Base-by-base conservation (phyloP, 805 yeast genomes). In the Saccharomyces jurei region DNA sequence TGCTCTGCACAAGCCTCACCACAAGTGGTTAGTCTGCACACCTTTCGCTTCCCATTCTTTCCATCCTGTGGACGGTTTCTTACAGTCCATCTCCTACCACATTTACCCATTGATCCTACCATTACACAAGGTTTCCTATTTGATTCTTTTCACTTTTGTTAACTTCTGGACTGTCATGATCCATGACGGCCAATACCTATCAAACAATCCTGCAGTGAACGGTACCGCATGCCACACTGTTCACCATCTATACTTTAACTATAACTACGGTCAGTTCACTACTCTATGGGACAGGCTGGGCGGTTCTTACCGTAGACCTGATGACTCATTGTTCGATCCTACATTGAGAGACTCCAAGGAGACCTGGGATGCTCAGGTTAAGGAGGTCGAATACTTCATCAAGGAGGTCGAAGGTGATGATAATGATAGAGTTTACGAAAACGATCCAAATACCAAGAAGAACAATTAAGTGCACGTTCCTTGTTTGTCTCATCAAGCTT, bases 181-280 rank as follows among this genome's bases (percentile, higher is more conserved):
- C 68, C 99, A 94, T 73, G 99, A 94, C 68, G 99, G 99, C 60
- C 94, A 91, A 70, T 94, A 90, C 72, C 71, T 92, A 77, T 87
- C 96, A 48, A 87, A 89, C 71, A 96, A 90, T 70, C 96, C 97
- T 6, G 81, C 89, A 55, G 86, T 94, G 61, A 94, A 94, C 72
- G 99, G 99, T 65, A 91, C 98, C 17, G 99, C 99, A 5, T 92
- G 98, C 73, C 99, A 94, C 75, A 91, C 99, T 1, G 84, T 92
- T 50, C 99, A 94, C 73, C 99, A 94, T 70, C 75, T 94, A 63
- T 94, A 94, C 75, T 94, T 94, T 82, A 92, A 92, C 78, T 94
- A 94, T 75, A 94, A 94, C 77, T 94, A 91, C 69, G 99, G 99
- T 44, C 99, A 94, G 75, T 94, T 92, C 76, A 91, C 98, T 49